Evolutionary conservation across 257 asterid species (phyloP).

Genomic region (Gardenia jasminoides): DNA sequence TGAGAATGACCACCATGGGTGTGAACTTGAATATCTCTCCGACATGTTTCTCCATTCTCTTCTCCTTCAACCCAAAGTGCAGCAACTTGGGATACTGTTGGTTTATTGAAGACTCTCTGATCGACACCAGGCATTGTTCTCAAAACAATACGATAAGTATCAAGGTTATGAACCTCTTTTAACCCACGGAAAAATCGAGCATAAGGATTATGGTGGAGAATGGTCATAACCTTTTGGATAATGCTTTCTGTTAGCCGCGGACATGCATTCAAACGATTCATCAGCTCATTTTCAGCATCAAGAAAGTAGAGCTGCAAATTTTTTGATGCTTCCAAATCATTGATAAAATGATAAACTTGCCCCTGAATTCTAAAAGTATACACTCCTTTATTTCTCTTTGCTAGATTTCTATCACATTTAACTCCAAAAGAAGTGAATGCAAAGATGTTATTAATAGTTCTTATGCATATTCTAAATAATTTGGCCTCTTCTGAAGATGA

Average conservation of each 20-base stretch:
- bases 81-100: background rate
- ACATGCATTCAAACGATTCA: background rate
- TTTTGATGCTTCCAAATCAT: background rate
- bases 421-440: no score
- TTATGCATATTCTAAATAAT: background rate
- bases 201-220: background rate
- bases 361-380: background rate
- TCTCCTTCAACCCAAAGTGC: background rate
- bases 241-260: background rate
- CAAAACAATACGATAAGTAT: background rate
- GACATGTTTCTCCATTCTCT: background rate
- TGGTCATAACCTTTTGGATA: no score
- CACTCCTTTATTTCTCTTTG: background rate
- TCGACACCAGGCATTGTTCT: background rate
- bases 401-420: background rate
- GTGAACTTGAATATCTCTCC: background rate
- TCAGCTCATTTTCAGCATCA: background rate
- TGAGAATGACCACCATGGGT: background rate
- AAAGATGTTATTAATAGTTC: background rate
- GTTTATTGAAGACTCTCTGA: background rate
- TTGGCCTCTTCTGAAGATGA: background rate
- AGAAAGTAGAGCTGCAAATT: background rate
- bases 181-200: background rate
- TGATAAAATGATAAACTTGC: background rate
- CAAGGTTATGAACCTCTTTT: background rate